Percentiles rank a stretch among this genome's conserved stretches.
These are phyloP conservation scores for Hypseocharis bilobata DNA, from an alignment of 441 rosid species.

Conservation along the genomic window DNA sequence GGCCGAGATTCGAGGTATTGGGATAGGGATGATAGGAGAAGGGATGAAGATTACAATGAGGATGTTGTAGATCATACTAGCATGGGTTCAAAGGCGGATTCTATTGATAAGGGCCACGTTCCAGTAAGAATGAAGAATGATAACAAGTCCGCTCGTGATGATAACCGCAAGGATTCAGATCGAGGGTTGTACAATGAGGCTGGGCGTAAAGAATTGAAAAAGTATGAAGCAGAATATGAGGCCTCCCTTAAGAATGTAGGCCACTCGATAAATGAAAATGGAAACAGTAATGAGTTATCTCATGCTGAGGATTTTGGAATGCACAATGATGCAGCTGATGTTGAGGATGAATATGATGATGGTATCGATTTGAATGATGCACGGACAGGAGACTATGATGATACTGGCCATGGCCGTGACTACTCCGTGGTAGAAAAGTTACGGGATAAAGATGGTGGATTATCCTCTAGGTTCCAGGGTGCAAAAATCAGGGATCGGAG, in stretches of 20 bases:
- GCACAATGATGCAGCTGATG: slow-evolving; percentile 31
- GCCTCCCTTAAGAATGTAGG: slow-evolving; percentile 48
- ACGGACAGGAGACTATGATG: slow-evolving; percentile 30
- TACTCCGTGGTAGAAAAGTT: slow-evolving; percentile 1
- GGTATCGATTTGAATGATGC: slow-evolving; percentile 44
- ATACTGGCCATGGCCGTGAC: background rate
- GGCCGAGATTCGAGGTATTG: slow-evolving; percentile 84
- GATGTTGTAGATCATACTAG: slow-evolving; percentile 36
- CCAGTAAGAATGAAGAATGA: slow-evolving; percentile 23
- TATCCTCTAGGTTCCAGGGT: slow-evolving; percentile 23
- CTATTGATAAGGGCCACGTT: slow-evolving; percentile 22
- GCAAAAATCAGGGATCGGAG: slow-evolving; percentile 27
- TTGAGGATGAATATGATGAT: slow-evolving; percentile 49
- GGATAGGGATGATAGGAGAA: slow-evolving; percentile 91
- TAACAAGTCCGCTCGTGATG: slow-evolving; percentile 20
- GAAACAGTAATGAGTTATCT: slow-evolving; percentile 16
- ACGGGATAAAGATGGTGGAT: slow-evolving; percentile 16
- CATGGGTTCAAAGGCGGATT: slow-evolving; percentile 20
- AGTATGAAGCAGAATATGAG: slow-evolving; percentile 72
- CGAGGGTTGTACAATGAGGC: slow-evolving; percentile 74
- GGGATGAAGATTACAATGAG: slow-evolving; percentile 73
- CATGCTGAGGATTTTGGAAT: slow-evolving; percentile 25
- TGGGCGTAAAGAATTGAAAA: slow-evolving; percentile 68
- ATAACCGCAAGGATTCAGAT: slow-evolving; percentile 19
- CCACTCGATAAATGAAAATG: slow-evolving; percentile 22